Conservation (phyloP, 2,329 filamentous ascomycete species). For the Shiraia sp. region DNA sequence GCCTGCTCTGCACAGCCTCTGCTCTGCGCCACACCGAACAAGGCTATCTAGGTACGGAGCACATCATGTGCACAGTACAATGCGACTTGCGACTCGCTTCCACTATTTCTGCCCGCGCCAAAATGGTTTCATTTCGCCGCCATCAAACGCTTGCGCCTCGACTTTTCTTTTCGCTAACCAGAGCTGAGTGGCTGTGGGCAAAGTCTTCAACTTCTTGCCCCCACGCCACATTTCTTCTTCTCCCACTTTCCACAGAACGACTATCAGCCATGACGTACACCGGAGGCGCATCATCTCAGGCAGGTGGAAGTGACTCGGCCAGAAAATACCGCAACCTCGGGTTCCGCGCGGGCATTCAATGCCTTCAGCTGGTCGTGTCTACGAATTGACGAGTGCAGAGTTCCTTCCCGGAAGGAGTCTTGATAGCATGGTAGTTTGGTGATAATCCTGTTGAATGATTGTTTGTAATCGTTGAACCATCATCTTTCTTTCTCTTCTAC, state of each 20-base stretch:
- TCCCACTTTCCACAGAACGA: slow-evolving; percentile 11
- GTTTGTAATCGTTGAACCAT: slow-evolving; percentile 2
- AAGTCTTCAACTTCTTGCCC: slow-evolving; percentile 12
- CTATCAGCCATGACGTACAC: slow-evolving; percentile 6
- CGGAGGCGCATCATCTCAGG: too few relatives aligned
- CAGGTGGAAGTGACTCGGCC: too few relatives aligned
- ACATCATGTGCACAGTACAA: background rate
- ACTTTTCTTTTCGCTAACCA: slow-evolving; percentile 8
- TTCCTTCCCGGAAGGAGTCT: too few relatives aligned
- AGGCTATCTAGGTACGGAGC: background rate
- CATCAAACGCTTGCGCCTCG: slow-evolving; percentile 4
- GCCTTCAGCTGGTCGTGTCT: too few relatives aligned
- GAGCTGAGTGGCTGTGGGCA: slow-evolving; percentile 20
- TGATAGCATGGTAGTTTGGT: slow-evolving; percentile 7
- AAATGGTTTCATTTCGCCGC: slow-evolving; percentile 5
- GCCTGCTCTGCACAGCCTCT: too few relatives aligned
- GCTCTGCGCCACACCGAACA: background rate
- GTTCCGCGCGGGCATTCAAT: too few relatives aligned
- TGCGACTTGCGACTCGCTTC: background rate
- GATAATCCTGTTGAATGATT: slow-evolving; percentile 7
- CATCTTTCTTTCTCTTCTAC: slow-evolving; percentile 5
- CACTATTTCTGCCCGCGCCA: slow-evolving; percentile 1
- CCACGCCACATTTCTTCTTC: slow-evolving; percentile 17
- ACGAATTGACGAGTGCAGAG: too few relatives aligned
- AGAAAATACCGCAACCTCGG: slow-evolving; percentile 3